Evolutionary conservation across 2,329 filamentous ascomycete species (phyloP), one percentile per base, ranked within the genome.

Genomic region (Pestalotiopsis fici): DNA sequence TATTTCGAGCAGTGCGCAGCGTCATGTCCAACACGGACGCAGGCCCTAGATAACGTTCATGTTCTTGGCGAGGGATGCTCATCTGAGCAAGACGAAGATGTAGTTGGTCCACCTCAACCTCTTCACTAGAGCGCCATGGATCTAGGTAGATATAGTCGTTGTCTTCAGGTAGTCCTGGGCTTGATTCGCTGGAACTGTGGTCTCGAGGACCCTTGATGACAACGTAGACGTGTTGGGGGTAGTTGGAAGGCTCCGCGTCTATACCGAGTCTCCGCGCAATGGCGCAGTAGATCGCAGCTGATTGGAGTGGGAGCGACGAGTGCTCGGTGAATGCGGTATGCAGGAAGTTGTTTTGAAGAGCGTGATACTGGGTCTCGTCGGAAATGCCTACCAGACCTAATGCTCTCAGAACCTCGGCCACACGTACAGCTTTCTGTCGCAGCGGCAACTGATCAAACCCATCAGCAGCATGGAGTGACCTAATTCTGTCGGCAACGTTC

Each of bases 301-400:
- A 89, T 67, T 91, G 87, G 28, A 91, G 79, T 0, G 90, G 90
- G 2, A 92, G 78, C 4, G 88, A 88, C 54, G 88, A 85, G 1
- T 80, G 39, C 3, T 82, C 77, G 27, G 84, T 84, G 59, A 82
- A 84, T 12, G 47, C 56, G 91, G 78, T 6, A 87, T 87, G 31
- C 50, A 92, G 81, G 77, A 91, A 92, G 70, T 88, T 91, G 75
- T 92, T 90, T 60, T 86, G 84, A 35, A 92, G 78, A n/a, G 82
- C 83, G 71, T 89, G 85, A 73, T 90, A 92, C 35, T 87, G 81
- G 23, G 77, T 75, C 5, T 15, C 81, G 25, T 78, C 76, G 5
- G 59, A 55, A 21, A 83, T 82, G 7, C 83, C 80, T 4, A 88
- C 85, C 66, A 90, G 82, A 61, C 84, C 81, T 54, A 85, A 80